Percentiles rank a stretch among this genome's conserved stretches.
Evolutionary conservation across 768 basidiomycete genomes (phyloP).

Genomic region (Russula lepida): DNA sequence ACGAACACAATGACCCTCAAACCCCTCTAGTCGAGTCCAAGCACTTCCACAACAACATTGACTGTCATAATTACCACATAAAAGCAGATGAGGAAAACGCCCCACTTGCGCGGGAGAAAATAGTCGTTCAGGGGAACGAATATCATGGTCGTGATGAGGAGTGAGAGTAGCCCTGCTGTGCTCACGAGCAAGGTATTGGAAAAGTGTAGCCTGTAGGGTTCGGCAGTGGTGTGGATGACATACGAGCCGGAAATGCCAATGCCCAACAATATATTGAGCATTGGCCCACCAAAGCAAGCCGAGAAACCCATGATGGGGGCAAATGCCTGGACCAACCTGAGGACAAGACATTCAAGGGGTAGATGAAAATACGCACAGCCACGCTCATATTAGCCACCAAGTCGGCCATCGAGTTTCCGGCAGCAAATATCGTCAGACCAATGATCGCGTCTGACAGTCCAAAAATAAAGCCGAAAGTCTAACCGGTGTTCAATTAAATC

Average conservation of each 20-base stretch:
- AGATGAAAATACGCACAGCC: slow-evolving; percentile 44
- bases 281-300: slow-evolving; percentile 88
- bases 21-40: slow-evolving; percentile 3
- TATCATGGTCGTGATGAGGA: slow-evolving; percentile 69
- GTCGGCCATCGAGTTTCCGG: slow-evolving; percentile 94
- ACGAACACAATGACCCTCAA: slow-evolving; percentile 3
- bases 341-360: neutral
- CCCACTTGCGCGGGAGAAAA: slow-evolving; percentile 74
- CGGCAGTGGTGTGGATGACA: slow-evolving; percentile 54
- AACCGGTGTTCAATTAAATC: neutral
- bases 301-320: slow-evolving; percentile 93
- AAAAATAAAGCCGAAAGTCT: slow-evolving; percentile 92
- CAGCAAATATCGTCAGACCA: slow-evolving; percentile 91
- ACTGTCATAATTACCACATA: slow-evolving; percentile 71
- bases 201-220: slow-evolving; percentile 69
- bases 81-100: slow-evolving; percentile 61
- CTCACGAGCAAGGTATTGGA: slow-evolving; percentile 81
- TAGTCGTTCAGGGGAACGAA: slow-evolving; percentile 84
- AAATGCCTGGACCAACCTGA: slow-evolving; percentile 44
- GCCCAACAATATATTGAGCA: slow-evolving; percentile 87
- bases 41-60: slow-evolving; percentile 74
- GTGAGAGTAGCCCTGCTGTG: slow-evolving; percentile 64
- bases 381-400: slow-evolving; percentile 96
- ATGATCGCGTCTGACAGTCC: slow-evolving; percentile 96
- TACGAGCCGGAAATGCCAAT: slow-evolving; percentile 89